Evolutionary conservation across 768 basidiomycete genomes (phyloP).

Genomic region (Kwoniella heveanensis): DNA sequence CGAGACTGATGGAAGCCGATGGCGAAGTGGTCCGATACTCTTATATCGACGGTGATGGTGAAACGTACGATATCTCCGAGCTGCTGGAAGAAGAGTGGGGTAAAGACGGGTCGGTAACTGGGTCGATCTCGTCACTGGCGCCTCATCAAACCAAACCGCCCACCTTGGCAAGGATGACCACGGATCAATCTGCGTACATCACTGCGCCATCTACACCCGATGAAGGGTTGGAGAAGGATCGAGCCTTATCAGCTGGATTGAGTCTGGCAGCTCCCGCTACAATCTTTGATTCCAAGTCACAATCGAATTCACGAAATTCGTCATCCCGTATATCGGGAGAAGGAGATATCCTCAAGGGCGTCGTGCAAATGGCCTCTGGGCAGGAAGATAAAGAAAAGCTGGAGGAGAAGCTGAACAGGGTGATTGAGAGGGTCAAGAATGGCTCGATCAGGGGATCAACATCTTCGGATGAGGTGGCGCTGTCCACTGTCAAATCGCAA

Average conservation of each 20-base stretch:
- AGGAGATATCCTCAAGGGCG: slow-evolving; percentile 54
- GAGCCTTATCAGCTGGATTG: not conserved
- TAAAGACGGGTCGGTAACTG: slow-evolving; percentile 12
- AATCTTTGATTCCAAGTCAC: not conserved
- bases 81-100: slow-evolving; percentile 84
- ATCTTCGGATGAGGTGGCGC: slow-evolving; percentile 10
- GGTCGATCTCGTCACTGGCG: not conserved
- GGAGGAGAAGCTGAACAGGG: slow-evolving; percentile 56
- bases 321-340: not conserved
- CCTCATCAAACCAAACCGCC: not conserved
- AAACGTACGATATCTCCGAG: slow-evolving; percentile 89
- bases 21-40: slow-evolving; percentile 85
- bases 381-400: slow-evolving; percentile 41
- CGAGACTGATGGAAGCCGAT: slow-evolving; percentile 63
- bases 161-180: slow-evolving; percentile 24
- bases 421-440: slow-evolving; percentile 56
- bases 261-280: not conserved
- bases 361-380: slow-evolving; percentile 39
- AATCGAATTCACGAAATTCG: not conserved
- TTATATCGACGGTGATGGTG: slow-evolving; percentile 85
- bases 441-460: slow-evolving; percentile 18
- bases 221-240: slow-evolving; percentile 14
- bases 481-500: not conserved
- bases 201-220: slow-evolving; percentile 54
- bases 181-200: slow-evolving; percentile 48